Base-by-base conservation (phyloP, 129 eudicot species). In the Arctium lappa region DNA sequence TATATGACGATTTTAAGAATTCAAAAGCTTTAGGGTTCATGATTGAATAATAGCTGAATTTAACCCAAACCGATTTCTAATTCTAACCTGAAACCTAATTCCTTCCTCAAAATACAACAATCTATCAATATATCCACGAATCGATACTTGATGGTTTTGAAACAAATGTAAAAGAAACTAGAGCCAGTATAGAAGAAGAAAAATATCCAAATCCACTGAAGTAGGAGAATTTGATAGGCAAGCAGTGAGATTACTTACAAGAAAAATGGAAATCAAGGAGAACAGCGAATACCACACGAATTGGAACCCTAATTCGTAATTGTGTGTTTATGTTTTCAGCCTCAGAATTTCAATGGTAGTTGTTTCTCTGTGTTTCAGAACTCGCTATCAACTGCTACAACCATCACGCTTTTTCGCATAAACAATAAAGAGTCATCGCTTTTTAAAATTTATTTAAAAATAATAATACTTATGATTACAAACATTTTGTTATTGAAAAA, bases 261-360 rank as follows among this genome's bases (percentile, higher is more conserved):
- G 85, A 46, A 74, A 74, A 65, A 11, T 11, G 65, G 75, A 74
- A 65, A 66, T 44, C 36, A 37, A 74, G 10, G 30, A 42, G 69
- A 30, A 31, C 0, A 63, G 29, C 34, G 48, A 74, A 74, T 22
- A 50, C 37, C 56, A 7, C 32, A 56, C 12, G 74, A 73, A 60
- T 80, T 31, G 80, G 68, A 82, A 82, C 85, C 85, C 80, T 75
- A 75, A 66, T 72, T 80, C 3, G 1, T 8, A 2, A 40, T 79
- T 68, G 70, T 81, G 46, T 29, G 78, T 76, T 16, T 12, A 22
- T 34, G 6, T 68, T 82, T 42, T 30, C 75, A 75, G 85, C 70
- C 80, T 82, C 53, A 75, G 76, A 75, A 75, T 29, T 81, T 73
- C 32, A 27, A 63, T 13, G 84, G 63, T 81, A 34, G 48, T 40